Evolutionary conservation across 192 early-diverging fungal species (phyloP).

Genomic region (Coemansia sp.): DNA sequence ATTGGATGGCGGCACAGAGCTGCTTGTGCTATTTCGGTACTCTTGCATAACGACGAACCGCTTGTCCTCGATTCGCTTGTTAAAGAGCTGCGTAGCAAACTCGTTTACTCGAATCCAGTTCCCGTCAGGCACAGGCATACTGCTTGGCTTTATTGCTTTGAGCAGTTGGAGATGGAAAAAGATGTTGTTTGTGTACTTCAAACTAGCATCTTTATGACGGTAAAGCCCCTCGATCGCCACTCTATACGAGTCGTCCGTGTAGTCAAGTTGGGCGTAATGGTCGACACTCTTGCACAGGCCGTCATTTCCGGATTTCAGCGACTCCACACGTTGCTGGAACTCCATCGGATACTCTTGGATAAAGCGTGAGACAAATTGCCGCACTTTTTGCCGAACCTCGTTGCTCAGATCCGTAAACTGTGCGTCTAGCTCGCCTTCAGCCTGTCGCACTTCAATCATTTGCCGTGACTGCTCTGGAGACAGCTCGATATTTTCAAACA

Average conservation of each 20-base stretch:
- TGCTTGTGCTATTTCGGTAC: conserved; percentile 11
- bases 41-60: conserved; percentile 33
- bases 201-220: conserved; percentile 21
- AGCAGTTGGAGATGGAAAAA: conserved; percentile 40
- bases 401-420: conserved; percentile 22
- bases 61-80: conserved; percentile 37
- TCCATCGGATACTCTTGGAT: conserved; percentile 27
- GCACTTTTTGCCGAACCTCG: conserved; percentile 23
- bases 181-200: conserved; percentile 34
- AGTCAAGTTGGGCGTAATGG: conserved; percentile 28
- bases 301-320: conserved; percentile 17
- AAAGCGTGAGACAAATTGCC: conserved; percentile 34
- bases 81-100: conserved; percentile 42
- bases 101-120: conserved; percentile 38
- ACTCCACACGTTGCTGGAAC: conserved; percentile 41
- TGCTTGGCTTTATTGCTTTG: conserved; percentile 14
- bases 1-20: neutral
- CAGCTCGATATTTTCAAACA: conserved; percentile 16
- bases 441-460: conserved; percentile 13
- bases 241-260: conserved; percentile 19
- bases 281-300: conserved; percentile 35
- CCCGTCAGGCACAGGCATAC: conserved; percentile 28
- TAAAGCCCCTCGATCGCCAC: conserved; percentile 33
- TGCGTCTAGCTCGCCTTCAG: conserved; percentile 27
- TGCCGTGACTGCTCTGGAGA: conserved; percentile 16